phyloP scores from a whole-genome alignment of 345 rosid species.

The Gynandropsis gynandra region DNA sequence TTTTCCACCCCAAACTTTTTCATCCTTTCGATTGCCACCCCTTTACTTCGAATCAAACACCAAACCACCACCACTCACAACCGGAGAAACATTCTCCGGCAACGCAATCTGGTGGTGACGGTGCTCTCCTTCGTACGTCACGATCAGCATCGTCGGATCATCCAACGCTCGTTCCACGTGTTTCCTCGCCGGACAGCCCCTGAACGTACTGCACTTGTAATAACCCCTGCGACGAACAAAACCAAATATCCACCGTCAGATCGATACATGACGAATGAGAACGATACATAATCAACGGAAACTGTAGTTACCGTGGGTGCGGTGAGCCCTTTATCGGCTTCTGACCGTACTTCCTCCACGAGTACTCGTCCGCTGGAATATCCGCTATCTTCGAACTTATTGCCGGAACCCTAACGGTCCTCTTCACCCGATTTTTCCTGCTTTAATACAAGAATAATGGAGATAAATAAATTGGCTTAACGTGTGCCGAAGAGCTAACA shows the following conservation, averaged over 20 bases:
- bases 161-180: slow-evolving; percentile 90
- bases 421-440: slow-evolving; percentile 79
- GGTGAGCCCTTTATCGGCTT: slow-evolving; percentile 98
- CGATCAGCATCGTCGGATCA: slow-evolving; percentile 81
- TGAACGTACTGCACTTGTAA: slow-evolving; percentile 77
- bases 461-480: slow-evolving; percentile 3
- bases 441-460: not conserved
- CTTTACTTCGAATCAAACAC: slow-evolving; percentile 42
- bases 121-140: slow-evolving; percentile 93
- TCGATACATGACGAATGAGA: not conserved
- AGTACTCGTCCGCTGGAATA: slow-evolving; percentile 82
- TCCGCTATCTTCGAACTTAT: slow-evolving; percentile 86
- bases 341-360: slow-evolving; percentile 97
- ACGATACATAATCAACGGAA: slow-evolving; percentile 7
- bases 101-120: slow-evolving; percentile 47
- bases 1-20: too few species aligned
- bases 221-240: slow-evolving; percentile 51
- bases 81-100: slow-evolving; percentile 42
- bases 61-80: slow-evolving; percentile 32
- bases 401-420: slow-evolving; percentile 69
- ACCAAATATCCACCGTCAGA: slow-evolving; percentile 22
- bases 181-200: slow-evolving; percentile 94
- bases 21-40: too few species aligned
- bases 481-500: not conserved
- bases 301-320: slow-evolving; percentile 62